Conservation (phyloP, 768 basidiomycete species). For the Termitomyces sp. region DNA sequence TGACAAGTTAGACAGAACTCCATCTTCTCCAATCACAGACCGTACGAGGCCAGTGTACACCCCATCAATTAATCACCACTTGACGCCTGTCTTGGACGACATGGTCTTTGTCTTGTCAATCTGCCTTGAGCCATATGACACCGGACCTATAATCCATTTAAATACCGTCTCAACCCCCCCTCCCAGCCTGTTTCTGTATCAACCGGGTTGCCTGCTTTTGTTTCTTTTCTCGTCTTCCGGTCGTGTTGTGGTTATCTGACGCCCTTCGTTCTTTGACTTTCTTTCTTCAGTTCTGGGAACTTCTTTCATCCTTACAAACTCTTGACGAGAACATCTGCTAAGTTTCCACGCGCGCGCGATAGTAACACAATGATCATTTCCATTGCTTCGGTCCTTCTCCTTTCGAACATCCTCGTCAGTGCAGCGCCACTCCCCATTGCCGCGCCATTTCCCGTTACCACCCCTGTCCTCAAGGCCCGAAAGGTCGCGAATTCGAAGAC, state of each 20-base stretch:
- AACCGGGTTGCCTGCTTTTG: conserved; percentile 7
- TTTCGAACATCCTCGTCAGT: conserved; percentile 2
- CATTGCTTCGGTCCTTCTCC: conserved; percentile 4
- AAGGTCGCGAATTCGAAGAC: neutral
- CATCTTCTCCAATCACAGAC: neutral
- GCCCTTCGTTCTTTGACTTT: conserved; percentile 7
- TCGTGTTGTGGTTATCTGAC: conserved; percentile 10
- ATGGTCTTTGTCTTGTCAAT: neutral
- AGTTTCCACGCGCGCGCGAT: neutral
- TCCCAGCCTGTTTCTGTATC: neutral
- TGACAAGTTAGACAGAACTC: neutral
- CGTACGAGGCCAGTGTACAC: neutral
- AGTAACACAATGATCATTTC: conserved; percentile 10
- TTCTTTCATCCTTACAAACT: neutral
- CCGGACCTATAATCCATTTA: neutral
- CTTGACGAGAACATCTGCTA: conserved; percentile 7
- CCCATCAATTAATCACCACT: neutral
- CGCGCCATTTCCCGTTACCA: neutral
- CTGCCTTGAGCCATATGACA: conserved; percentile 1
- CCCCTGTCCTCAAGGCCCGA: neutral
- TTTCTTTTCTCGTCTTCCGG: conserved; percentile 5
- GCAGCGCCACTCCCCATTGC: conserved; percentile 3
- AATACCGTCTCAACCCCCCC: neutral
- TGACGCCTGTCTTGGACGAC: neutral
- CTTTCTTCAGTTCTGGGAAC: neutral